These are phyloP conservation scores for Mycena rebaudengoi DNA, from an alignment of 768 basidiomycete species.

Conservation along the genomic window DNA sequence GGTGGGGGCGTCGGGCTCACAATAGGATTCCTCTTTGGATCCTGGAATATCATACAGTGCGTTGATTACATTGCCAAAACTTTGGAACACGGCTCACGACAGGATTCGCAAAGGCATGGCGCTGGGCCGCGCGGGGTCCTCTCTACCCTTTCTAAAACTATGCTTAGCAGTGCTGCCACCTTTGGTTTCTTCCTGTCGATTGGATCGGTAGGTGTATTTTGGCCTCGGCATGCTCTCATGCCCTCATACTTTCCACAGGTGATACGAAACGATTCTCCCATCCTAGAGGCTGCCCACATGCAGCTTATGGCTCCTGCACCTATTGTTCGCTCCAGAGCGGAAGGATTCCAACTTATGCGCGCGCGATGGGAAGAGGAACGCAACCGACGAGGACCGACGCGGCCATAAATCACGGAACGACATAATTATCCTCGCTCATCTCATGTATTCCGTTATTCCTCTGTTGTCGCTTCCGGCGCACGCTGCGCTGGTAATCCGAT, in stretches of 20 bases:
- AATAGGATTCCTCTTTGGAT: conserved; percentile 97
- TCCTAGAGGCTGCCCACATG: conserved; percentile 63
- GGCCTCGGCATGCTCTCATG: background rate
- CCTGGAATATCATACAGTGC: conserved; percentile 90
- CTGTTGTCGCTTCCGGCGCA: too few species aligned
- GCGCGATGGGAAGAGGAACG: conserved; percentile 80
- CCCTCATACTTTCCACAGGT: conserved; percentile 59
- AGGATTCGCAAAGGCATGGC: conserved; percentile 71
- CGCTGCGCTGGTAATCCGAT: too few species aligned
- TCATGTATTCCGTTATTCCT: too few species aligned
- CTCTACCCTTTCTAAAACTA: conserved; percentile 95
- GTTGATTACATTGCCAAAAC: conserved; percentile 31
- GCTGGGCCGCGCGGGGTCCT: conserved; percentile 91
- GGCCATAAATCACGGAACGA: background rate
- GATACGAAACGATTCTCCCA: conserved; percentile 79
- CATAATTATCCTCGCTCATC: too few species aligned
- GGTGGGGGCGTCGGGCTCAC: conserved; percentile 94
- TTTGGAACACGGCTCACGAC: conserved; percentile 1
- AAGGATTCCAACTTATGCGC: conserved; percentile 75
- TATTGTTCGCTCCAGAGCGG: conserved; percentile 65
- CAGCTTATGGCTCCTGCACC: conserved; percentile 62
- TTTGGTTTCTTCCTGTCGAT: conserved; percentile 98
- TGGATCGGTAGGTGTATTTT: conserved; percentile 71
- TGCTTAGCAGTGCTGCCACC: conserved; percentile 97
- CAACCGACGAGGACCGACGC: conserved; percentile 30